These are phyloP conservation scores for Friedmanniomyces simplex DNA, from an alignment of 495 filamentous ascomycete genomes.

Conservation along the genomic window DNA sequence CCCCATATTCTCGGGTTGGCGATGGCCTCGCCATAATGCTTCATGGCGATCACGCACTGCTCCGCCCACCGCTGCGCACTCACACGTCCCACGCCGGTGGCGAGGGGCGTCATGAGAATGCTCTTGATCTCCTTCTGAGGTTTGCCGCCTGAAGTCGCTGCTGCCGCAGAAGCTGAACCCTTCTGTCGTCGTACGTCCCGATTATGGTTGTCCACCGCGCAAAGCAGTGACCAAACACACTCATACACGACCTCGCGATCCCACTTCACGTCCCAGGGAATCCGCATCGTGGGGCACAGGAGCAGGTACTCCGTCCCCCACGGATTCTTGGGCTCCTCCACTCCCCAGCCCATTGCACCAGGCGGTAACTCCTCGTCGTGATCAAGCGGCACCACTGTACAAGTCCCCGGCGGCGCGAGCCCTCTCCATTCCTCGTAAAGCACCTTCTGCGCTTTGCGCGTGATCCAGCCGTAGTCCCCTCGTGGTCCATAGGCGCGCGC, in stretches of 20 bases:
- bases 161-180: neutral
- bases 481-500: constrained; percentile 38
- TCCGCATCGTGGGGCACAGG: constrained; percentile 44
- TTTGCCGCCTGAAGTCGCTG: neutral
- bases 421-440: constrained; percentile 41
- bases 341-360: neutral
- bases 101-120: constrained; percentile 42
- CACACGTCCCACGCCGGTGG: constrained; percentile 37
- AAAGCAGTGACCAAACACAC: constrained; percentile 43
- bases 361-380: constrained; percentile 13
- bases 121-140: constrained; percentile 28
- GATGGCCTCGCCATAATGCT: constrained; percentile 28
- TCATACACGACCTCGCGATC: constrained; percentile 46
- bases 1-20: constrained; percentile 9
- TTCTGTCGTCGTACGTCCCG: constrained; percentile 3
- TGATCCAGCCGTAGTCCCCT: constrained; percentile 39
- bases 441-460: constrained; percentile 30
- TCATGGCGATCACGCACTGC: constrained; percentile 41
- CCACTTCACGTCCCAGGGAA: constrained; percentile 35
- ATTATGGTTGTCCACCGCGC: constrained; percentile 39
- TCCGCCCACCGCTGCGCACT: constrained; percentile 38
- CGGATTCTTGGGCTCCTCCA: constrained; percentile 20
- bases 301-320: constrained; percentile 37
- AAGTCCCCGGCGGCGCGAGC: constrained; percentile 40
- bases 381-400: constrained; percentile 38